A percentile compares a stretch with the other conserved stretches of the same genome.
These are phyloP conservation scores for Coprinopsis cinerea DNA, from an alignment of 768 basidiomycete species.

Conservation along the genomic window DNA sequence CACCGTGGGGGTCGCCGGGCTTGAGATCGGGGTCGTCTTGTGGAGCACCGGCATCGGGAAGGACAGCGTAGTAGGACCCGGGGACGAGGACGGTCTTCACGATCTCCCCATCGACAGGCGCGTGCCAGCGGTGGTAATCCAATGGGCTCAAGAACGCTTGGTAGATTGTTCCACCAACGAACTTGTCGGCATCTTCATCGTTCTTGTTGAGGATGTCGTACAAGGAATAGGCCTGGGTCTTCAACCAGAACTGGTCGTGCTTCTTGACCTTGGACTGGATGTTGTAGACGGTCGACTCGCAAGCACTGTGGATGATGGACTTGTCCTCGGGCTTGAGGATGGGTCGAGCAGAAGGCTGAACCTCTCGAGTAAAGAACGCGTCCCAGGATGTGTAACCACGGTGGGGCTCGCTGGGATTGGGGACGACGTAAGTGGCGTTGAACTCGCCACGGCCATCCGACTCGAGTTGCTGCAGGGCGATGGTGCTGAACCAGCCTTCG, in stretches of 20 bases:
- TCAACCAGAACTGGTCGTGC: slow-evolving; percentile 53
- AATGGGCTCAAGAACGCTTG: slow-evolving; percentile 53
- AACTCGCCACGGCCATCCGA: slow-evolving; percentile 23
- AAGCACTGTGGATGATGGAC: slow-evolving; percentile 39
- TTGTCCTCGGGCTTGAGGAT: slow-evolving; percentile 27
- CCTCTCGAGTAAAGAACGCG: slow-evolving; percentile 46
- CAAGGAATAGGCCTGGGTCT: slow-evolving; percentile 57
- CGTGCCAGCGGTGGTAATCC: slow-evolving; percentile 61
- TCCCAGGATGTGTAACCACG: slow-evolving; percentile 48
- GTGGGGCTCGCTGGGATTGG: slow-evolving; percentile 30
- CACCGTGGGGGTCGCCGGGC: slow-evolving; percentile 12
- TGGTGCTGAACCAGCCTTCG: slow-evolving; percentile 42
- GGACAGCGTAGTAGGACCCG: slow-evolving; percentile 43
- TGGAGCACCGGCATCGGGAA: slow-evolving; percentile 13
- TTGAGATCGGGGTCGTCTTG: slow-evolving; percentile 17
- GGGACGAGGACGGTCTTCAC: slow-evolving; percentile 37
- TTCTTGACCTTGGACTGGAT: slow-evolving; percentile 32
- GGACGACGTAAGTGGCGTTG: slow-evolving; percentile 15
- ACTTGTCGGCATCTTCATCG: slow-evolving; percentile 26
- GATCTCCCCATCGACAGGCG: slow-evolving; percentile 45
- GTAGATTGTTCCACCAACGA: slow-evolving; percentile 46
- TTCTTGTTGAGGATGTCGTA: slow-evolving; percentile 46
- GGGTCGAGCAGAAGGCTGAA: slow-evolving; percentile 32
- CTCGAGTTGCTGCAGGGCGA: slow-evolving; percentile 11
- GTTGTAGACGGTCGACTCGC: slow-evolving; percentile 49